Evolutionary conservation across 805 yeast genomes (phyloP).

Genomic region (Wickerhamiella bombiphila): DNA sequence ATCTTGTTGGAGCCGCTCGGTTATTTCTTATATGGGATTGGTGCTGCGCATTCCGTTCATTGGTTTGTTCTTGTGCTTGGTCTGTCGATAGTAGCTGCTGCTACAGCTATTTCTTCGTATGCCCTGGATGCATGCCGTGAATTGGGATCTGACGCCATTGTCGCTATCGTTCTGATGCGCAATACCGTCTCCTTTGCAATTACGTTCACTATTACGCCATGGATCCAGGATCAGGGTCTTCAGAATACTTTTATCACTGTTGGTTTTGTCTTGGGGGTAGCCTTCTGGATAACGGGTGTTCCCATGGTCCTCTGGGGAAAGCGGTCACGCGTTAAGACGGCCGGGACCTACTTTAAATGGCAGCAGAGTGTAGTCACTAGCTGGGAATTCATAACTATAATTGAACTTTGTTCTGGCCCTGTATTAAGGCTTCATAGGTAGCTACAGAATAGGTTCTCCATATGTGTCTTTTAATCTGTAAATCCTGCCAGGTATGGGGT

Average conservation of each 20-base stretch:
- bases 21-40: constrained; percentile 48
- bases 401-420: no score
- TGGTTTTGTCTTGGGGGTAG: constrained; percentile 26
- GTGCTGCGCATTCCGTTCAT: constrained; percentile 37
- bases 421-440: no score
- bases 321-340: constrained; percentile 19
- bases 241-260: constrained; percentile 44
- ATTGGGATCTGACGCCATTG: constrained; percentile 39
- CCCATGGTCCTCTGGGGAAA: constrained; percentile 31
- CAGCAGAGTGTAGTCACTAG: no score
- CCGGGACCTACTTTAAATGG: constrained; percentile 15
- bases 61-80: constrained; percentile 46
- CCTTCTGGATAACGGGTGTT: constrained; percentile 24
- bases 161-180: constrained; percentile 41
- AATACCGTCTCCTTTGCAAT: constrained; percentile 41
- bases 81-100: constrained; percentile 42
- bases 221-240: constrained; percentile 38
- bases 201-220: constrained; percentile 45
- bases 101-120: constrained; percentile 34
- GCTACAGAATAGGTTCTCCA: no score
- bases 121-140: constrained; percentile 45
- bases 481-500: no score
- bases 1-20: constrained; percentile 40
- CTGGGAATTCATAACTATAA: no score
- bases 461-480: no score